phyloP scores from a whole-genome alignment of 1,284 basidiomycete species.

The Anthracocystis panici-leucophaei region DNA sequence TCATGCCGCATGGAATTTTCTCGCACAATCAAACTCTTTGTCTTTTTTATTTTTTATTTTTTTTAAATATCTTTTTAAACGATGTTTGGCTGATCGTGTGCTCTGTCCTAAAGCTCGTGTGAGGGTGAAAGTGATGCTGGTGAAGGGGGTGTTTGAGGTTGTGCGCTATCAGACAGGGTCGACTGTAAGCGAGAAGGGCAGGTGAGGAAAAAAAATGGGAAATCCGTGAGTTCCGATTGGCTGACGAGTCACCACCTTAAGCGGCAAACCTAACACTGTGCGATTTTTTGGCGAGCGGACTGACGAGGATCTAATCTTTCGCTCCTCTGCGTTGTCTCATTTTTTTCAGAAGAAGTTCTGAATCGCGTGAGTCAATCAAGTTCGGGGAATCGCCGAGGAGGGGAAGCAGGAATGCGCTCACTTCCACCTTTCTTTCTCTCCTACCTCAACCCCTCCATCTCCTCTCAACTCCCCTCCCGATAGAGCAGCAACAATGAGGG shows the following conservation, averaged over 20 bases:
- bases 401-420: neutral
- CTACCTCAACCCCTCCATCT: neutral
- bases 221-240: slow-evolving; percentile 42
- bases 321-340: neutral
- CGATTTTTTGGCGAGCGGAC: slow-evolving; percentile 8
- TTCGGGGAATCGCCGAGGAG: slow-evolving; percentile 34
- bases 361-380: neutral
- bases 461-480: slow-evolving; percentile 1
- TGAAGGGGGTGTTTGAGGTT: neutral
- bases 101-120: neutral
- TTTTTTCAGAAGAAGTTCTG: slow-evolving; percentile 5
- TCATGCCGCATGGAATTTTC: slow-evolving; percentile 22
- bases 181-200: neutral
- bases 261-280: neutral
- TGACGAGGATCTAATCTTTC: slow-evolving; percentile 10
- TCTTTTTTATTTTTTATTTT: slow-evolving; percentile 7
- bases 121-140: neutral
- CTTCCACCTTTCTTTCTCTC: neutral
- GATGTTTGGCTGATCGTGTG: neutral
- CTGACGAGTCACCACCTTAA: slow-evolving; percentile 23
- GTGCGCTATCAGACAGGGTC: slow-evolving; percentile 4
- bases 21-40: slow-evolving; percentile 28
- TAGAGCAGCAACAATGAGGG: slow-evolving; percentile 25
- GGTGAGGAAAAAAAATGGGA: neutral
- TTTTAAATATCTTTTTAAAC: no score